These are phyloP conservation scores for Clarireedia paspali DNA, from an alignment of 2,329 filamentous ascomycete species.

Conservation along the genomic window DNA sequence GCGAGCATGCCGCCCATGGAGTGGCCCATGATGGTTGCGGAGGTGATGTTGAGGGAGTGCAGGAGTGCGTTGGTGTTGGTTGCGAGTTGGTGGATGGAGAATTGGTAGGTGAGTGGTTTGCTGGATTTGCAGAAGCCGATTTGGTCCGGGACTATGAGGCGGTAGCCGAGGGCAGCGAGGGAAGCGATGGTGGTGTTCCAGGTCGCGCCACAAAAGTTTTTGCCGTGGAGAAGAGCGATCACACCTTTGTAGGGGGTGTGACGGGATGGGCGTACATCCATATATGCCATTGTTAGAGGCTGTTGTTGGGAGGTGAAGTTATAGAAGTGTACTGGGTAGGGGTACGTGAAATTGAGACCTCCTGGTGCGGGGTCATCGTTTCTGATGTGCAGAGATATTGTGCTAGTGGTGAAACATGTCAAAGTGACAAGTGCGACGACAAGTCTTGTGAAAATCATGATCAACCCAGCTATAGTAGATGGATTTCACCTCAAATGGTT, in stretches of 20 bases:
- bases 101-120: slow-evolving; percentile 44
- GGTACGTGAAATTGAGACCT: neutral
- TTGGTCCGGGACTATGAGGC: slow-evolving; percentile 45
- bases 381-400: neutral
- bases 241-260: slow-evolving; percentile 21
- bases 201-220: slow-evolving; percentile 48
- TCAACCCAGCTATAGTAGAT: too few relatives aligned
- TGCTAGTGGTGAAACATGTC: neutral
- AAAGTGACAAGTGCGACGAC: neutral
- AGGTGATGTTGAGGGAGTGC: slow-evolving; percentile 35
- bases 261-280: neutral
- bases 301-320: slow-evolving; percentile 30
- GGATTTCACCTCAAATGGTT: too few relatives aligned
- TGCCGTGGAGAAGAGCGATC: slow-evolving; percentile 44
- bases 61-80: slow-evolving; percentile 44
- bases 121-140: slow-evolving; percentile 51
- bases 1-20: slow-evolving; percentile 49
- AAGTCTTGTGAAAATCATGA: neutral
- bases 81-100: slow-evolving; percentile 43
- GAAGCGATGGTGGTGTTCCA: slow-evolving; percentile 41
- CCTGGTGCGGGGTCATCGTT: neutral
- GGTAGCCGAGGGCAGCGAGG: slow-evolving; percentile 38
- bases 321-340: neutral
- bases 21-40: slow-evolving; percentile 43
- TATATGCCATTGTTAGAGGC: neutral